phyloP scores from a whole-genome alignment of 1,284 basidiomycete species.

The Hemileia vastatrix region DNA sequence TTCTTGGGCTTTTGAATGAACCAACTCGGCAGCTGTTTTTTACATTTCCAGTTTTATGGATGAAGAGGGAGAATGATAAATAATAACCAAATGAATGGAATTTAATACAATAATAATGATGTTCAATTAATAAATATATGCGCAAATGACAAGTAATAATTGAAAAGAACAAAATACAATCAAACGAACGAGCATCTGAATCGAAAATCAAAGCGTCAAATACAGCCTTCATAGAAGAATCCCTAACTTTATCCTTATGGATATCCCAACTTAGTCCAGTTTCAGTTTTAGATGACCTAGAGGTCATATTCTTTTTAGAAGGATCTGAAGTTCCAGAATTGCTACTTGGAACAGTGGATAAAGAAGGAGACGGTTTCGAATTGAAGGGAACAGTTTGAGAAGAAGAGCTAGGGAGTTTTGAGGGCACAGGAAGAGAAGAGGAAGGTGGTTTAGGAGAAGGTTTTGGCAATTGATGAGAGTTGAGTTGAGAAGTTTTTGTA shows the following conservation, averaged over 20 bases:
- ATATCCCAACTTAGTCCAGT: slow-evolving; percentile 23
- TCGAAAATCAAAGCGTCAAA: slow-evolving; percentile 82
- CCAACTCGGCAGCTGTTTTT: slow-evolving; percentile 54
- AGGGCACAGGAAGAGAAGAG: neutral
- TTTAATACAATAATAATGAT: neutral
- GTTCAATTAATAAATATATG: slow-evolving; percentile 33
- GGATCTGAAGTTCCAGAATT: neutral
- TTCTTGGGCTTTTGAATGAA: slow-evolving; percentile 53
- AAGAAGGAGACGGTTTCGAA: too few relatives aligned
- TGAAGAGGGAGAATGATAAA: neutral
- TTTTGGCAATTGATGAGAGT: too few relatives aligned
- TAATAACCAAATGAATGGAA: neutral
- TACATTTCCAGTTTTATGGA: slow-evolving; percentile 15
- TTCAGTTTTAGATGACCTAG: slow-evolving; percentile 16
- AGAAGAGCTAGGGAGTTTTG: too few relatives aligned
- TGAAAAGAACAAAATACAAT: neutral
- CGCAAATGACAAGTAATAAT: too few relatives aligned
- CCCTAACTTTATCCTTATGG: slow-evolving; percentile 62
- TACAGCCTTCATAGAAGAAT: slow-evolving; percentile 79
- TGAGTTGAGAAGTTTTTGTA: too few relatives aligned
- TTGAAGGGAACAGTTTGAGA: too few relatives aligned
- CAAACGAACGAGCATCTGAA: slow-evolving; percentile 67
- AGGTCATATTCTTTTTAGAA: neutral
- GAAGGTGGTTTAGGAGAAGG: neutral
- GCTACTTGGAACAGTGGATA: neutral